Conservation (phyloP, 2,329 filamentous ascomycete genomes). For the Lasiodiplodia gonubiensis region DNA sequence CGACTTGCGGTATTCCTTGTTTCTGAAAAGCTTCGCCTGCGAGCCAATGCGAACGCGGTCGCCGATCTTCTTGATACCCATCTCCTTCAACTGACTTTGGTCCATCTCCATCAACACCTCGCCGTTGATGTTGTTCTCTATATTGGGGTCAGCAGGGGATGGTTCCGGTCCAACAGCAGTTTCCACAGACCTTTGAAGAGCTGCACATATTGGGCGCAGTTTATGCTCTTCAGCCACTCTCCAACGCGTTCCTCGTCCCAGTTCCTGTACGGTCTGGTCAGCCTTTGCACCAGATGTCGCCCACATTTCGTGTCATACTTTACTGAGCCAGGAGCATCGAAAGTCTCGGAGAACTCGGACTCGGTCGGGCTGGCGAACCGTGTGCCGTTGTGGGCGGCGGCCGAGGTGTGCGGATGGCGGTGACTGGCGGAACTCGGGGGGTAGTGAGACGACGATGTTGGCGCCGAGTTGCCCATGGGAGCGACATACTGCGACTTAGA, state of each 20-base stretch:
- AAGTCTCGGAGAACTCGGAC: slow-evolving; percentile 84
- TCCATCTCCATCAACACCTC: slow-evolving; percentile 97
- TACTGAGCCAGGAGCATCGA: slow-evolving; percentile 70
- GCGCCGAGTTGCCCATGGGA: slow-evolving; percentile 44
- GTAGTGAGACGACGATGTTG: slow-evolving; percentile 44
- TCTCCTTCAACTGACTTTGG: slow-evolving; percentile 93
- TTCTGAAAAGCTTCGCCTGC: slow-evolving; percentile 57
- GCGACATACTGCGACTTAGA: slow-evolving; percentile 74
- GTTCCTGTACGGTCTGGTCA: slow-evolving; percentile 49
- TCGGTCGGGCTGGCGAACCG: slow-evolving; percentile 83
- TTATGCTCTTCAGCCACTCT: slow-evolving; percentile 88
- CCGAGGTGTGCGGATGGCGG: slow-evolving; percentile 41
- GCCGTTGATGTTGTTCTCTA: slow-evolving; percentile 92
- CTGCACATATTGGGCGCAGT: slow-evolving; percentile 91
- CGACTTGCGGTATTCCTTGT: slow-evolving; percentile 56
- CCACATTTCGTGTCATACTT: slow-evolving; percentile 39
- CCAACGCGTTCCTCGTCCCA: slow-evolving; percentile 94
- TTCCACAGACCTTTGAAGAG: slow-evolving; percentile 69
- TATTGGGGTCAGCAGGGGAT: slow-evolving; percentile 30
- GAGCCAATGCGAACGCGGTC: slow-evolving; percentile 82
- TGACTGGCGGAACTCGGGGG: slow-evolving; percentile 42
- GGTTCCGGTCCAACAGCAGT: slow-evolving; percentile 28
- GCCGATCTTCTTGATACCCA: slow-evolving; percentile 97
- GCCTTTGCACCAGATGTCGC: slow-evolving; percentile 7
- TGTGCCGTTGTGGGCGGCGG: slow-evolving; percentile 51